phyloP scores from a whole-genome alignment of 805 yeast genomes.

The Maudiozyma bulderi region DNA sequence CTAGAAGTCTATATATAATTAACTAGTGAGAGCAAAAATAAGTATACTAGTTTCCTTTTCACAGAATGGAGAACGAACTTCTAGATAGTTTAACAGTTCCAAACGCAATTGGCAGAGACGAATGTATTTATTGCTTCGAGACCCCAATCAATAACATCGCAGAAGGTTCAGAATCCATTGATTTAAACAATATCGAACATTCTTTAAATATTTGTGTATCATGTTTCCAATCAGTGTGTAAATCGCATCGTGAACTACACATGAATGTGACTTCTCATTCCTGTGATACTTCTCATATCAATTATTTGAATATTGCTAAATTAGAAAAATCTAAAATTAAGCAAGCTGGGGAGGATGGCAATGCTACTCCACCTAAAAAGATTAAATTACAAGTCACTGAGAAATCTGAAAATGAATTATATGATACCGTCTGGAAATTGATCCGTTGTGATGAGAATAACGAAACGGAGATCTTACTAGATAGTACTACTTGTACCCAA shows the following conservation, averaged over 20 bases:
- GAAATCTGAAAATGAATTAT: conserved; percentile 24
- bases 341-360: conserved; percentile 22
- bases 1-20: too few relatives aligned
- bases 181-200: conserved; percentile 6
- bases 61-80: conserved; percentile 7
- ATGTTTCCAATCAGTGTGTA: conserved; percentile 64
- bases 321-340: conserved; percentile 34
- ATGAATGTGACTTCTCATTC: conserved; percentile 21
- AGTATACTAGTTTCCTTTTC: too few relatives aligned
- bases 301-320: conserved; percentile 52
- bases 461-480: not conserved
- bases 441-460: conserved; percentile 4
- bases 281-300: conserved; percentile 39
- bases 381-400: conserved; percentile 26
- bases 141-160: conserved; percentile 38
- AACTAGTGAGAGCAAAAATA: too few relatives aligned
- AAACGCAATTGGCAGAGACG: conserved; percentile 65
- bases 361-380: conserved; percentile 17
- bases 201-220: conserved; percentile 60
- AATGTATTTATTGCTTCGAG: conserved; percentile 80
- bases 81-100: conserved; percentile 16
- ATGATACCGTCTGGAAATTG: conserved; percentile 23
- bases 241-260: conserved; percentile 55
- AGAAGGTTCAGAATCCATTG: conserved; percentile 18
- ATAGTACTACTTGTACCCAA: not conserved